A percentile compares a stretch with the other conserved stretches of the same genome.
These are phyloP conservation scores for Furcasterigmium furcatum DNA, from an alignment of 2,329 filamentous ascomycete genomes.

Conservation along the genomic window DNA sequence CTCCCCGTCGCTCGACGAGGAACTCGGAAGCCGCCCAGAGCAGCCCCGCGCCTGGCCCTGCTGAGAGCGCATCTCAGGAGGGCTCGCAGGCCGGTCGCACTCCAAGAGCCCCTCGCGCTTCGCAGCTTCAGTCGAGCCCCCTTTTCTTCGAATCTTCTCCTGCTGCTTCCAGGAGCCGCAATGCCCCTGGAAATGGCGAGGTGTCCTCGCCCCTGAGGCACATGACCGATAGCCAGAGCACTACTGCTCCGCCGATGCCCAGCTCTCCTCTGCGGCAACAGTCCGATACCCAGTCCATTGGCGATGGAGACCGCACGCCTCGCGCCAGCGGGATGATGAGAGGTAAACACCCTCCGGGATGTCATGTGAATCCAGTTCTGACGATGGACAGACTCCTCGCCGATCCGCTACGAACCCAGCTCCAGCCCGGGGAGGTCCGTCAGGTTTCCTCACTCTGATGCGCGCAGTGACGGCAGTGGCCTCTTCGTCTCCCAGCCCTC, in stretches of 20 bases:
- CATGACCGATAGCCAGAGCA: slow-evolving; percentile 55
- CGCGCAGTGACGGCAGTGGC: slow-evolving; percentile 79
- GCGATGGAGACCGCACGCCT: slow-evolving; percentile 64
- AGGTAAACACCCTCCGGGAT: slow-evolving; percentile 44
- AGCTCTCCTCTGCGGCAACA: slow-evolving; percentile 60
- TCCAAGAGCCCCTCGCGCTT: slow-evolving; percentile 41
- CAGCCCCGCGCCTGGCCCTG: slow-evolving; percentile 31
- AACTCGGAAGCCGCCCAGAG: slow-evolving; percentile 33
- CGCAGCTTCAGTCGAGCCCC: slow-evolving; percentile 70
- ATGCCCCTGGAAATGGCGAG: slow-evolving; percentile 27
- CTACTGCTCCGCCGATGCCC: slow-evolving; percentile 35
- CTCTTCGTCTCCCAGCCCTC: slow-evolving; percentile 70
- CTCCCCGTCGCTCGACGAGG: slow-evolving; percentile 31
- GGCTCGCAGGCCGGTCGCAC: slow-evolving; percentile 29
- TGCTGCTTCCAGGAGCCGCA: slow-evolving; percentile 10
- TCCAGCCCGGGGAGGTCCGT: slow-evolving; percentile 74
- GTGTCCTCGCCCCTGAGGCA: slow-evolving; percentile 54
- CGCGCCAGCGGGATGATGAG: slow-evolving; percentile 61
- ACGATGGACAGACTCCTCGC: slow-evolving; percentile 71
- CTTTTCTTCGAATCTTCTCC: slow-evolving; percentile 66
- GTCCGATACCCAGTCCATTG: slow-evolving; percentile 50
- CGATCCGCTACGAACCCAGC: slow-evolving; percentile 85
- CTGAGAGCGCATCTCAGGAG: slow-evolving; percentile 9
- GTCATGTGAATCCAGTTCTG: neutral
- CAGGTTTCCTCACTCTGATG: slow-evolving; percentile 62